These are phyloP conservation scores for Candida pini DNA, from an alignment of 805 yeast genomes.

Conservation along the genomic window DNA sequence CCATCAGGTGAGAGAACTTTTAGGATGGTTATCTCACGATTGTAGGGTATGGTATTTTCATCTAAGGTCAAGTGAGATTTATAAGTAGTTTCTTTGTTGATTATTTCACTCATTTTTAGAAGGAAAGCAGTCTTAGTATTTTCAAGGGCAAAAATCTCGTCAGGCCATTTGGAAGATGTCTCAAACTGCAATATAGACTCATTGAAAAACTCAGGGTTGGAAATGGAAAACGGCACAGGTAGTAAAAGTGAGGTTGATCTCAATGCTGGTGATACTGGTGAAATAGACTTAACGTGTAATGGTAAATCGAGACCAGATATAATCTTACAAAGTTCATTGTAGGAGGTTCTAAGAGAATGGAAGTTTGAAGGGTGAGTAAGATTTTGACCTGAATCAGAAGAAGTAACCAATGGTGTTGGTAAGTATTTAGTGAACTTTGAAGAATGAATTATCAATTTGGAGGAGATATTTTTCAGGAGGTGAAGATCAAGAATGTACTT, in stretches of 20 bases:
- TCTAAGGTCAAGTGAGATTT: constrained; percentile 61
- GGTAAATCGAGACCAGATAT: constrained; percentile 56
- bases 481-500: constrained; percentile 62
- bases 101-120: constrained; percentile 49
- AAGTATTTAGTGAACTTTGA: constrained; percentile 43
- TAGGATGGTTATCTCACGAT: constrained; percentile 49
- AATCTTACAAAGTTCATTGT: constrained; percentile 45
- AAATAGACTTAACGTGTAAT: constrained; percentile 60
- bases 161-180: constrained; percentile 92
- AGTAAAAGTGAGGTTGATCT: constrained; percentile 70
- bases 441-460: constrained; percentile 33
- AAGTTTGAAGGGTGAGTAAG: constrained; percentile 36
- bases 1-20: constrained; percentile 84
- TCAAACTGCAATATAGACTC: constrained; percentile 84
- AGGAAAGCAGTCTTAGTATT: constrained; percentile 87
- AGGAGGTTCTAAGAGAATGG: constrained; percentile 41
- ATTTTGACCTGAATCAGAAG: constrained; percentile 48
- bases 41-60: constrained; percentile 55
- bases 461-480: constrained; percentile 37
- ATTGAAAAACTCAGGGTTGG: constrained; percentile 74
- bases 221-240: constrained; percentile 77
- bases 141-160: constrained; percentile 78
- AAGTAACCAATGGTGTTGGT: constrained; percentile 58
- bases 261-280: constrained; percentile 69
- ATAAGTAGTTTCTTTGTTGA: constrained; percentile 50